Percentiles rank a stretch among this genome's conserved stretches.
phyloP scores from a whole-genome alignment of 1,284 basidiomycete species.

The Macrocystidia cucumis region DNA sequence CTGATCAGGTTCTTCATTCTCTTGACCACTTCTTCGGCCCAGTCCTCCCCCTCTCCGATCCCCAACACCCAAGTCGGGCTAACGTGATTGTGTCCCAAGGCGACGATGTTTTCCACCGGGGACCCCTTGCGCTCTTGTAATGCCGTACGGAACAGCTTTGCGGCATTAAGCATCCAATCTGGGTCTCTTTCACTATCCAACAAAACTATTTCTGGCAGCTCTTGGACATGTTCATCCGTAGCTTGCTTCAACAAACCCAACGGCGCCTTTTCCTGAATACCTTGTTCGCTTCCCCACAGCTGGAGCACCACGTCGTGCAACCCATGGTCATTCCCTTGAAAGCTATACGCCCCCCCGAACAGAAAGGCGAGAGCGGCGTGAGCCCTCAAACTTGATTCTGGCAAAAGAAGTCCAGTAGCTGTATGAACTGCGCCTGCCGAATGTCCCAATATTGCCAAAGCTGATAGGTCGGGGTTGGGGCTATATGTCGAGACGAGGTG shows the following conservation, averaged over 20 bases:
- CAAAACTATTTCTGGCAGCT: constrained; percentile 37
- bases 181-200: constrained; percentile 47
- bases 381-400: constrained; percentile 24
- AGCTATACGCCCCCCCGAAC: constrained; percentile 35
- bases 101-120: constrained; percentile 24
- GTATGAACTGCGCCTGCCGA: constrained; percentile 50
- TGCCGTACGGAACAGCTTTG: constrained; percentile 25
- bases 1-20: too few relatives aligned
- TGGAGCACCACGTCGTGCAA: too few relatives aligned
- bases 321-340: constrained; percentile 18
- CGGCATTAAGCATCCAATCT: constrained; percentile 25
- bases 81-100: constrained; percentile 56
- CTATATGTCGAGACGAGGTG: constrained; percentile 15
- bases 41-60: constrained; percentile 51
- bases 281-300: constrained; percentile 41
- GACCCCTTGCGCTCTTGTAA: constrained; percentile 22
- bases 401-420: constrained; percentile 34
- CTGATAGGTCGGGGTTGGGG: constrained; percentile 26
- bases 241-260: constrained; percentile 27
- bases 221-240: constrained; percentile 22
- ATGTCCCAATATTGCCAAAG: constrained; percentile 46
- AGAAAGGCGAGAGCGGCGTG: constrained; percentile 37
- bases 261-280: constrained; percentile 31
- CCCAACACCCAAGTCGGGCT: constrained; percentile 42
- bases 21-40: constrained; percentile 46